Evolutionary conservation across 2,329 filamentous ascomycete species (phyloP).

Genomic region (Phyllosticta citrichinensis): DNA sequence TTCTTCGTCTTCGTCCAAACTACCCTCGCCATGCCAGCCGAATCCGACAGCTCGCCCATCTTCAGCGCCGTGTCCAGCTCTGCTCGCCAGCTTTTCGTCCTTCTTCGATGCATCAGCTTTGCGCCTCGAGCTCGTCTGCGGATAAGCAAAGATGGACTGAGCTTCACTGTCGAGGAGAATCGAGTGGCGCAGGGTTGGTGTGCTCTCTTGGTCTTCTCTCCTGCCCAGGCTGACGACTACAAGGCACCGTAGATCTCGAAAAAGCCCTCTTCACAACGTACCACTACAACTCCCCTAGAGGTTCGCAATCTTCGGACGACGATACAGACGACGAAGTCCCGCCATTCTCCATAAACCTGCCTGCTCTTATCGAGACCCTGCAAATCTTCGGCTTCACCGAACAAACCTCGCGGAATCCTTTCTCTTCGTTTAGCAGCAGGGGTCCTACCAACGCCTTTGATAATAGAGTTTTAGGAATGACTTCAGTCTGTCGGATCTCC

Average conservation of each 20-base stretch:
- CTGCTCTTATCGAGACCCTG: conserved; percentile 81
- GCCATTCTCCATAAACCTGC: conserved; percentile 77
- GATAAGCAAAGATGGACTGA: conserved; percentile 74
- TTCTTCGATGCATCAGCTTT: conserved; percentile 54
- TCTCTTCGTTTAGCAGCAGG: conserved; percentile 25
- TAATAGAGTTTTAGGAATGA: conserved; percentile 70
- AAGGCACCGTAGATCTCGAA: conserved; percentile 73
- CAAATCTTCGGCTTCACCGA: conserved; percentile 76
- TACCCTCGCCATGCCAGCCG: background rate
- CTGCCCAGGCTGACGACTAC: background rate
- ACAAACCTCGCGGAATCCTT: conserved; percentile 18
- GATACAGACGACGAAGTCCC: conserved; percentile 42
- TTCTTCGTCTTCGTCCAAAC: background rate
- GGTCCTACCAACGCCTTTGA: conserved; percentile 60
- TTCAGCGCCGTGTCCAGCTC: conserved; percentile 71
- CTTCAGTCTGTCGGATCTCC: conserved; percentile 74
- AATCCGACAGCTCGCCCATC: conserved; percentile 37
- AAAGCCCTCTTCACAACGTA: conserved; percentile 84
- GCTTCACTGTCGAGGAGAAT: conserved; percentile 79
- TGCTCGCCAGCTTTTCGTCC: conserved; percentile 61
- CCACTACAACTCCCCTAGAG: conserved; percentile 47
- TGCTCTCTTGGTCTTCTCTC: background rate
- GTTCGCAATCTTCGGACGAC: conserved; percentile 24
- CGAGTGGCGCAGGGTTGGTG: conserved; percentile 75
- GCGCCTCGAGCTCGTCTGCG: conserved; percentile 55